A percentile compares a stretch with the other conserved stretches of the same genome.
Evolutionary conservation across 495 filamentous ascomycete species (phyloP).

Genomic region (Podospora pseudoanserina): DNA sequence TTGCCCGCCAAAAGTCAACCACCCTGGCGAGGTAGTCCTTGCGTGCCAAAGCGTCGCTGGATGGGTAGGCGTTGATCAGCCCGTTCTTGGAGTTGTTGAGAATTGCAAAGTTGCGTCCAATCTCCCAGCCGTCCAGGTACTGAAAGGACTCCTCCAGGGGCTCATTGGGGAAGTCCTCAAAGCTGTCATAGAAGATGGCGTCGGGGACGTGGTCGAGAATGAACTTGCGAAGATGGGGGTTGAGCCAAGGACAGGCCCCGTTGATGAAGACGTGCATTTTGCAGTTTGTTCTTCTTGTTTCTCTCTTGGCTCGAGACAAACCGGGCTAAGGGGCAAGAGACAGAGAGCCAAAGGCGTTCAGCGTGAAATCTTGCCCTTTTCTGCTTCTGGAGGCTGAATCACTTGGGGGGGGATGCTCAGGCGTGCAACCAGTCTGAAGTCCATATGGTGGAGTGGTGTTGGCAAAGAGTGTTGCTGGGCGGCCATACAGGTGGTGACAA

Average conservation of each 20-base stretch:
- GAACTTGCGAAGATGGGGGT: constrained; percentile 23
- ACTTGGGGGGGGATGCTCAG: not conserved
- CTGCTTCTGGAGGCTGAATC: constrained; percentile 9
- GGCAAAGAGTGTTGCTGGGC: not conserved
- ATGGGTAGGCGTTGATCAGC: constrained; percentile 29
- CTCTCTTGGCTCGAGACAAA: not conserved
- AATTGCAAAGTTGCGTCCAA: constrained; percentile 22
- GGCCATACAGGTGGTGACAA: not conserved
- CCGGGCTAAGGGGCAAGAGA: not conserved
- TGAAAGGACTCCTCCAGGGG: constrained; percentile 16
- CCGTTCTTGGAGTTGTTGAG: constrained; percentile 16
- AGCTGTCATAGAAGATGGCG: constrained; percentile 17
- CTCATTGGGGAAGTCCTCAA: constrained; percentile 19
- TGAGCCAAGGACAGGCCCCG: constrained; percentile 19
- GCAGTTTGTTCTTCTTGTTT: not conserved
- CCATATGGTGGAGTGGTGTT: not conserved
- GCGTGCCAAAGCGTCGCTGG: constrained; percentile 26
- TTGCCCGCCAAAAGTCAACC: constrained; percentile 40
- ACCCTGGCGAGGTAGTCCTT: constrained; percentile 25
- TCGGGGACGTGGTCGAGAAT: constrained; percentile 21
- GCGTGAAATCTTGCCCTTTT: constrained; percentile 13
- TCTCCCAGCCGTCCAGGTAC: constrained; percentile 24
- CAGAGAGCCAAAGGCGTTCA: not conserved
- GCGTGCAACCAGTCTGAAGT: not conserved
- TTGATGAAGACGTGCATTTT: constrained; percentile 24